Evolutionary conservation across 768 basidiomycete genomes (phyloP).

Genomic region (Pulveroboletus sp.): DNA sequence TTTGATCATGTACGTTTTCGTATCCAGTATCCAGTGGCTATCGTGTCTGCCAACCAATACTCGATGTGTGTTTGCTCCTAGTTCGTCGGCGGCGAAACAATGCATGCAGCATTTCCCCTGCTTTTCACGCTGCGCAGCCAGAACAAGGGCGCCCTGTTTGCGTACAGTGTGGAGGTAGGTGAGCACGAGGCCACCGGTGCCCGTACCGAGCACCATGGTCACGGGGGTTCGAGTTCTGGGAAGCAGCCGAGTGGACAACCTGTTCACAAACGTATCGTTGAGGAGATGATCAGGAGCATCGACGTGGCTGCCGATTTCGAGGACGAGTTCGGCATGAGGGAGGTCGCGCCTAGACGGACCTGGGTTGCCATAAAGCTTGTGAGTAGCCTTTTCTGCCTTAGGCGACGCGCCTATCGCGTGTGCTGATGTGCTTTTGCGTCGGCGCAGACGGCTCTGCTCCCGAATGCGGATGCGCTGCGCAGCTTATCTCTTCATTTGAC

Average conservation of each 20-base stretch:
- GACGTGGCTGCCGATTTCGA: conserved; percentile 83
- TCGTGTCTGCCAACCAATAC: not conserved
- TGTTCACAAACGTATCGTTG: conserved; percentile 58
- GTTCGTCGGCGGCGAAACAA: conserved; percentile 90
- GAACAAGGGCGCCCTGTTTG: conserved; percentile 74
- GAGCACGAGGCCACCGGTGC: conserved; percentile 44
- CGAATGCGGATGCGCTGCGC: conserved; percentile 54
- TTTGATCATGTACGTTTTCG: conserved; percentile 64
- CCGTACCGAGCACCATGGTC: not conserved
- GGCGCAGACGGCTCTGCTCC: conserved; percentile 61
- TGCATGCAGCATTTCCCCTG: conserved; percentile 59
- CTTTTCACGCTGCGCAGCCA: conserved; percentile 56
- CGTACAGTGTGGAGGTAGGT: conserved; percentile 84
- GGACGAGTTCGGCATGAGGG: conserved; percentile 33
- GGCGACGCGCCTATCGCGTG: not conserved
- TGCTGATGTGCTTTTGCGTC: not conserved
- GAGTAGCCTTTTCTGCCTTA: conserved; percentile 19
- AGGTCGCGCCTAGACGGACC: conserved; percentile 46
- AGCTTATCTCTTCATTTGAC: conserved; percentile 59
- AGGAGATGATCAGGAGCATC: conserved; percentile 73
- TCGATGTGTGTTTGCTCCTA: conserved; percentile 21
- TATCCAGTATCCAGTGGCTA: not conserved
- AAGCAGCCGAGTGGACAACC: conserved; percentile 20
- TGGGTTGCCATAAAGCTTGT: conserved; percentile 88
- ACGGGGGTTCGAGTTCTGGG: conserved; percentile 1